phyloP scores from a whole-genome alignment of 2,329 filamentous ascomycete species.

The Curvularia spicifera region DNA sequence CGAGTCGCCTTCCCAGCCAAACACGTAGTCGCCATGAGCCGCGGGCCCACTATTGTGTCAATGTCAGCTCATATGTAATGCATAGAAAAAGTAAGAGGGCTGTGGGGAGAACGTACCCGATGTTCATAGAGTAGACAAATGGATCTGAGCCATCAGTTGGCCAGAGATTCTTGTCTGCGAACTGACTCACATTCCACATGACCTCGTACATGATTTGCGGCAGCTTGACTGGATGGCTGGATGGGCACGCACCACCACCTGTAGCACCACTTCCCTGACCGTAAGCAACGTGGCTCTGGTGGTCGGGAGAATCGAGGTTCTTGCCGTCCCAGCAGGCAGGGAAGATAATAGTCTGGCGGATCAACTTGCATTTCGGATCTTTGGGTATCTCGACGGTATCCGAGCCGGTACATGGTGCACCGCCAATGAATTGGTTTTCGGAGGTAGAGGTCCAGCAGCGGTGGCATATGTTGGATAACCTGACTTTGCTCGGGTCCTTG shows the following conservation, averaged over 20 bases:
- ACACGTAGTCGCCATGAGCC: slow-evolving; percentile 51
- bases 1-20: slow-evolving; percentile 55
- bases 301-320: slow-evolving; percentile 44
- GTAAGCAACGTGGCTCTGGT: slow-evolving; percentile 56
- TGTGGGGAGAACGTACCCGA: slow-evolving; percentile 29
- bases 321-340: slow-evolving; percentile 43
- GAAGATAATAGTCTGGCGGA: slow-evolving; percentile 62
- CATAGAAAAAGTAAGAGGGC: background rate
- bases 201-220: slow-evolving; percentile 48
- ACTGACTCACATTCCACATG: slow-evolving; percentile 45
- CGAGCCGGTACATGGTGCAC: slow-evolving; percentile 57
- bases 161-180: slow-evolving; percentile 40
- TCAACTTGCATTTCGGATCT: slow-evolving; percentile 58
- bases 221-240: slow-evolving; percentile 44
- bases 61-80: background rate
- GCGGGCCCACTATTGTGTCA: slow-evolving; percentile 31
- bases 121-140: slow-evolving; percentile 45
- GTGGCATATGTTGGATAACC: slow-evolving; percentile 41
- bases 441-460: slow-evolving; percentile 52
- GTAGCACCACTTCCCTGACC: slow-evolving; percentile 53
- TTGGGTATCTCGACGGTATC: slow-evolving; percentile 60
- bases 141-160: slow-evolving; percentile 43
- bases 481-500: slow-evolving; percentile 41
- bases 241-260: slow-evolving; percentile 57
- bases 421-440: slow-evolving; percentile 58